Base-by-base conservation (phyloP, 2,329 filamentous ascomycete species). In the Fusarium torulosum region DNA sequence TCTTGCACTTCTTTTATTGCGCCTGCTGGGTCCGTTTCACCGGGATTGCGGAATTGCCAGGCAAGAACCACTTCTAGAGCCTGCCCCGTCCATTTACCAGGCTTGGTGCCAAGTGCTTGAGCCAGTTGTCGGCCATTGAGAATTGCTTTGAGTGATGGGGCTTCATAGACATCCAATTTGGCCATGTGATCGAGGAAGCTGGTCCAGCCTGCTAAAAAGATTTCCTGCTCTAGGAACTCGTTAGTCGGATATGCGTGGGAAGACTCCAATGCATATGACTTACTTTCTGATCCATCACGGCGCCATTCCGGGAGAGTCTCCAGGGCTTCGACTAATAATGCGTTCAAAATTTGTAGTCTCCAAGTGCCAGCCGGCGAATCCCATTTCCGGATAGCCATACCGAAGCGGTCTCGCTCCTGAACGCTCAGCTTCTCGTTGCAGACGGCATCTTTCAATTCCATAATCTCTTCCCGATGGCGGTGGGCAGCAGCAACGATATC, bases 31-130 rank as follows among this genome's bases (percentile, higher is more conserved):
- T 94, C 90, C 5, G 84, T 86, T 58, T 81, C 82, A 6, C 83
- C 83, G 0, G 94, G 93, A 74, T 98, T 88, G 37, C 92, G 86
- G 52, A 98, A 85, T 78, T 98, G 96, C 94, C 94, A 98, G 63
- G 89, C 89, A 78, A 96, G 87, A 63, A 93, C 91, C 6, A 94
- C 82, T 31, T 96, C 91, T 45, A 97, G 80, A 5, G 94, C 94
- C 44, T 85, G 84, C 53, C 88, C 88, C 85, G 96, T 91, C 95
- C 95, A 98, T n/a, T 84, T 89, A 1, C 93, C 93, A 0, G 92
- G 90, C 66, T 88, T 89, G n/a, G 85, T 80, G 0, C 85, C 87
- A 5, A 98, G 82, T 6, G 86, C 88, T 64, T 88, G 85, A 19
- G 88, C 86, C 20, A 98, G 85, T 52, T 90, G 82, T 38, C 86